phyloP scores from a whole-genome alignment of 2,329 filamentous ascomycete genomes.

The Aspergillus sp. region DNA sequence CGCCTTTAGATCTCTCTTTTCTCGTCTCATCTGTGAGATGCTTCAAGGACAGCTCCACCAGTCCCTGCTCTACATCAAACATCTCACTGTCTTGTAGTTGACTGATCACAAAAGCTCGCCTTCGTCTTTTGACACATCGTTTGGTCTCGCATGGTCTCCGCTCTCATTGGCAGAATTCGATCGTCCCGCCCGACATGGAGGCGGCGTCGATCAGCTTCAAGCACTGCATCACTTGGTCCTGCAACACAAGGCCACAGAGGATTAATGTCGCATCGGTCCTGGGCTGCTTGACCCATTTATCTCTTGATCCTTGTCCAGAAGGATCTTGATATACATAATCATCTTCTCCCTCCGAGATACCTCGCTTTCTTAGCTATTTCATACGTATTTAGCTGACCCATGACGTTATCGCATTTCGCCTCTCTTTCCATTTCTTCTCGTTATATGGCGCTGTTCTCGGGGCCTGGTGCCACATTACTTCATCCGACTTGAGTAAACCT shows the following conservation, averaged over 20 bases:
- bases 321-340: not conserved
- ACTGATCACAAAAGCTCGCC: constrained; percentile 11
- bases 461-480: not conserved
- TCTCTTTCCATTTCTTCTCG: not conserved
- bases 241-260: not conserved
- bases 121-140: constrained; percentile 10
- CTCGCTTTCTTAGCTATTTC: constrained; percentile 5
- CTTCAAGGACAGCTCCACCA: not conserved
- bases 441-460: constrained; percentile 1
- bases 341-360: not conserved
- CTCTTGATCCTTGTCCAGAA: not conserved
- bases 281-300: not conserved
- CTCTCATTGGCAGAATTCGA: constrained; percentile 14
- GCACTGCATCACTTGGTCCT: not conserved
- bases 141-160: not conserved
- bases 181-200: constrained; percentile 9
- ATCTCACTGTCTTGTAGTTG: not conserved
- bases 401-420: constrained; percentile 1
- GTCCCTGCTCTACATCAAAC: not conserved
- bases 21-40: not conserved
- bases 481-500: not conserved
- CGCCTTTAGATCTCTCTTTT: not conserved
- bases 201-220: constrained; percentile 11
- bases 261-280: not conserved
- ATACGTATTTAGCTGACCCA: constrained; percentile 15